Conservation (phyloP, 2,329 filamentous ascomycete genomes). For the Penicillium sp. region DNA sequence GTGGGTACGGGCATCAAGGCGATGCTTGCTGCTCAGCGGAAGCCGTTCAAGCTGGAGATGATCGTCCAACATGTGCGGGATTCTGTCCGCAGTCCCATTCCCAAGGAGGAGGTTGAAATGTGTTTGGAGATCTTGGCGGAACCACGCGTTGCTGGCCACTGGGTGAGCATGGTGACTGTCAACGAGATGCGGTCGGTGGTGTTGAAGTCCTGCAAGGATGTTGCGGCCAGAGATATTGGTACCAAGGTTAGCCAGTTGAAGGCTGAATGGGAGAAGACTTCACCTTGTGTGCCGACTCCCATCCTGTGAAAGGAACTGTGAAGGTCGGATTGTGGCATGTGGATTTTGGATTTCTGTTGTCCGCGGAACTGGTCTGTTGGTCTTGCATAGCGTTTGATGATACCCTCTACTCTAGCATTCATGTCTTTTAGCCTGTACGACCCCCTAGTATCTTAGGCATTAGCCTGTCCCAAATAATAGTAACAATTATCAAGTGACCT, state of each 20-base stretch:
- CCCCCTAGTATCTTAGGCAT: background rate
- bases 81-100: constrained; percentile 56
- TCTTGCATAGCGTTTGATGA: constrained; percentile 29
- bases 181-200: constrained; percentile 48
- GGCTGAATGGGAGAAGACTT: constrained; percentile 26
- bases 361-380: constrained; percentile 25
- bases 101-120: constrained; percentile 47
- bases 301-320: constrained; percentile 13
- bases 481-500: constrained; percentile 3
- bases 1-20: constrained; percentile 32
- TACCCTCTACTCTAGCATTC: constrained; percentile 25
- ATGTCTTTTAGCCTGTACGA: constrained; percentile 1
- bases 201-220: constrained; percentile 42
- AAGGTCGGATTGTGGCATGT: constrained; percentile 12
- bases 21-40: constrained; percentile 45
- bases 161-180: constrained; percentile 50
- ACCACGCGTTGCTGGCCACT: constrained; percentile 48
- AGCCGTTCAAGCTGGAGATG: constrained; percentile 64
- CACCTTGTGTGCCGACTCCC: constrained; percentile 11
- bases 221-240: constrained; percentile 38
- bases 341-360: constrained; percentile 22
- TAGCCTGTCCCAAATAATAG: constrained; percentile 15
- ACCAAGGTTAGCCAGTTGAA: constrained; percentile 31
- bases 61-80: constrained; percentile 65
- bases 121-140: constrained; percentile 50